Base-by-base conservation (phyloP, 495 filamentous ascomycete species). In the Tricharina praecox region DNA sequence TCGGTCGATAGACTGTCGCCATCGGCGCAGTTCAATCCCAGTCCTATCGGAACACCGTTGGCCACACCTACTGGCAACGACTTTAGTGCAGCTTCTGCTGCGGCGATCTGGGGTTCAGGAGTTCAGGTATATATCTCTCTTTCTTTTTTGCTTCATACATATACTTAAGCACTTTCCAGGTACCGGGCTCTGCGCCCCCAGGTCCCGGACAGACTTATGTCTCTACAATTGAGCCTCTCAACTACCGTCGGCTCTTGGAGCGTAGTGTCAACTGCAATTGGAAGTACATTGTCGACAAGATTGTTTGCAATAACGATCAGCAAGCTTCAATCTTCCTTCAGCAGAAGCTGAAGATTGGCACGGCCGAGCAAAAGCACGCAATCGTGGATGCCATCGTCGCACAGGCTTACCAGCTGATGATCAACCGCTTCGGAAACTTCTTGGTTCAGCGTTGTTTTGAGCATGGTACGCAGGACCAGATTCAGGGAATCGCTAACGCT, bases 231-330 rank as follows among this genome's bases (percentile, higher is more conserved):
- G 92, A 96, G 62, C 92, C 90, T n/a, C 71, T 95, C 36, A 97
- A 97, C 62, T 97, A 97, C 51, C 83, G 92, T 42, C 85, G 85
- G 40, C 74, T 97, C 7, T 78, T 96, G 28, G 90, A 97, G 60
- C 88, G 90, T 54, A 94, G 85, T 55, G 83, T 94, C 56, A 93
- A 80, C 48, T 95, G 87, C 69, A 90, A 96, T 66, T 97, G 92
- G 90, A 94, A 87, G 65, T 94, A 94, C 59, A 96, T 97, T 53
- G 88, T 97, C 30, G 92, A 96, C 65, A 97, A 96, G 69, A 97
- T 97, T 60, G 85, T 96, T 44, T 93, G 85, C 77, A 93, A 84
- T 66, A 96, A 96, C 61, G 90, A 97, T 57, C 90, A 97, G 61
- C 90, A 97, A 64, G 92, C 90, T 13, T 96, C 92, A 0, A 96